Evolutionary conservation across 2,329 filamentous ascomycete genomes (phyloP), one percentile per base, ranked within the genome.

Genomic region (Capronia coronata): DNA sequence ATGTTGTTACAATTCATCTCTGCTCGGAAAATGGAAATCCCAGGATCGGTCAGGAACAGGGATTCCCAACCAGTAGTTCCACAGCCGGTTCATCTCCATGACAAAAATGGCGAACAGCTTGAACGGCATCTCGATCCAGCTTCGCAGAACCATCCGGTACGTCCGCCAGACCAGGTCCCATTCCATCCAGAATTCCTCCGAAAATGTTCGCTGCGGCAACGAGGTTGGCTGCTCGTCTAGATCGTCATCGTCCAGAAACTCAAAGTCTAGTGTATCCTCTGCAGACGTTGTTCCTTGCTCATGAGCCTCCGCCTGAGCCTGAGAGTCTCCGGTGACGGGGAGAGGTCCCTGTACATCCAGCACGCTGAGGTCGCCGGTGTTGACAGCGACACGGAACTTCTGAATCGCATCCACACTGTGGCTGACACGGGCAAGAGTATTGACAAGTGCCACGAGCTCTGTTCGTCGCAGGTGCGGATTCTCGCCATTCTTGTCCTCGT

Each of bases 371-470:
- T 55, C 48, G 2, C 64, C 67, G 8, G 65, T 59, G n/a, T 67
- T 63, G 49, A 71, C 61, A 6, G 74, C 71, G 44, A 69, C 67
- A 34, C 77, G 73, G 71, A 98, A 97, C 47, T 82, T 75, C 48
- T 81, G 78, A 37, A 95, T 77, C 0, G 87, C 84, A 27, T 77
- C 74, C 54, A 98, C 70, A 45, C 87, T 93, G 65, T 86, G 83
- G 56, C 86, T 88, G 55, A 97, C 82, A 29, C 91, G 81, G 23
- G 87, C 87, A 51, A 96, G 84, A 0, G 93, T 97, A 69, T 98
- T 98, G 71, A 97, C 84, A 16, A 98, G 75, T 1, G 93, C 87
- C 16, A 98, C 93, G 9, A 98, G 75, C 69, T 98, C 93, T 0
- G 91, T 97, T 57, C 93, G 78, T 65, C 90, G 82, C 16, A 97